phyloP scores from a whole-genome alignment of 306 rosid species.

The Prosopis cineraria region DNA sequence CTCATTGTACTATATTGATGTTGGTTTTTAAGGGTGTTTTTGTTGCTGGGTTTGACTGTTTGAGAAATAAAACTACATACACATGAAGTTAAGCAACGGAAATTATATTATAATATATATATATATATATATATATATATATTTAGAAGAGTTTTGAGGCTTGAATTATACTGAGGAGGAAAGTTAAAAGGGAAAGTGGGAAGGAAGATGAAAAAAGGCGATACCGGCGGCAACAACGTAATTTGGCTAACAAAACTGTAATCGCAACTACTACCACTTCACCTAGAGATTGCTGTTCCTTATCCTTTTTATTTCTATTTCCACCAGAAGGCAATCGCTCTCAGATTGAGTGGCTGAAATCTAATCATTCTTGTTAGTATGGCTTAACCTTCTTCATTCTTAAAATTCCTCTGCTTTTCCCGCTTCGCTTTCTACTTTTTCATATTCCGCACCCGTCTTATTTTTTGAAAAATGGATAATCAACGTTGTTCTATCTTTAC shows the following conservation, averaged over 20 bases:
- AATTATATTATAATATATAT: no score
- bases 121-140: background rate
- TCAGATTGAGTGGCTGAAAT: conserved; percentile 39
- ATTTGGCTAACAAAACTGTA: conserved; percentile 30
- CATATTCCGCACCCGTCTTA: conserved; percentile 29
- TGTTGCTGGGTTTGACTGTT: conserved; percentile 13
- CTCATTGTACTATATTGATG: background rate
- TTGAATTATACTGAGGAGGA: conserved; percentile 24
- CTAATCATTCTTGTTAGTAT: conserved; percentile 37
- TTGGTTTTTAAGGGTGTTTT: conserved; percentile 27
- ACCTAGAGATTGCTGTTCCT: conserved; percentile 61
- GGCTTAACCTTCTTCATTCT: conserved; percentile 40
- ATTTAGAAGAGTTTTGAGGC: conserved; percentile 26
- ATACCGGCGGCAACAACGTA: conserved; percentile 18
- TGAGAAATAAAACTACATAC: background rate
- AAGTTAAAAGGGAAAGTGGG: background rate
- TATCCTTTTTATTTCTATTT: conserved; percentile 40
- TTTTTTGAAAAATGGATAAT: conserved; percentile 30
- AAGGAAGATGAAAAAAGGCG: conserved; percentile 15
- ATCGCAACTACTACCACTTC: conserved; percentile 44
- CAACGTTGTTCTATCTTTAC: conserved; percentile 38
- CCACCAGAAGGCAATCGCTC: conserved; percentile 28
- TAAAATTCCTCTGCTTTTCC: conserved; percentile 26
- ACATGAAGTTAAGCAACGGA: background rate
- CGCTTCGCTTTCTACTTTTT: conserved; percentile 2